Evolutionary conservation across 352 stramenopile genomes (phyloP).

Genomic region (Phytophthora quininea): DNA sequence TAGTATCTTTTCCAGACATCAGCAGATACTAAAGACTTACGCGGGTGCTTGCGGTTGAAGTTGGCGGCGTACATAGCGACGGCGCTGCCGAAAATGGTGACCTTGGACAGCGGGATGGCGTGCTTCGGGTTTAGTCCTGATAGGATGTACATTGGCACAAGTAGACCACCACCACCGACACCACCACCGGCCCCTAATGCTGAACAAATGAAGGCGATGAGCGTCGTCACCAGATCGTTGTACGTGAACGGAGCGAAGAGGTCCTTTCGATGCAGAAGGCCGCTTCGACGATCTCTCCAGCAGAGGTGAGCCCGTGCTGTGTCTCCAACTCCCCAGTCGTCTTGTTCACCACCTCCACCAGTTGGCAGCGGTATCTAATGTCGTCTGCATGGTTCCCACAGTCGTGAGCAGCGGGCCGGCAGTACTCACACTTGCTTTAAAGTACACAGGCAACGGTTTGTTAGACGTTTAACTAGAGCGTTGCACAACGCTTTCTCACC

Average conservation of each 20-base stretch:
- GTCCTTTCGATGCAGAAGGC: constrained; percentile 83
- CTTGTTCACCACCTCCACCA: constrained; percentile 35
- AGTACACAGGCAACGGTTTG: background rate
- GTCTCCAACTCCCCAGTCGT: constrained; percentile 36
- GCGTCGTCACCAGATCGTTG: constrained; percentile 63
- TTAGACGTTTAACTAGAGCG: background rate
- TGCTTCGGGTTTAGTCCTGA: constrained; percentile 91
- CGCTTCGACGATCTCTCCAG: constrained; percentile 36
- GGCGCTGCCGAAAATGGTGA: constrained; percentile 96
- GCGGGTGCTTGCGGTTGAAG: constrained; percentile 90
- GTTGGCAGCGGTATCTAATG: constrained; percentile 54
- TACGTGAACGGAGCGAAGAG: constrained; percentile 72
- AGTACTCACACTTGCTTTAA: constrained; percentile 69
- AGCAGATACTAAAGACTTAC: constrained; percentile 31
- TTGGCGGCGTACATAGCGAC: constrained; percentile 96
- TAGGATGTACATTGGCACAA: constrained; percentile 97
- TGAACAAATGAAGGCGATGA: constrained; percentile 76
- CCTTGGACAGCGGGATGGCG: constrained; percentile 96
- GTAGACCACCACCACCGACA: constrained; percentile 93
- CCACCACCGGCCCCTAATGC: constrained; percentile 90
- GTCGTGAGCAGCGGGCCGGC: constrained; percentile 45
- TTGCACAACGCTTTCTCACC: constrained; percentile 27
- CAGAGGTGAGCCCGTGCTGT: constrained; percentile 33
- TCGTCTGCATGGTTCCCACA: constrained; percentile 55
- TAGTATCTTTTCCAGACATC: background rate